Evolutionary conservation across 495 filamentous ascomycete species (phyloP), one percentile per base, ranked within the genome.

Genomic region (Lindgomyces ingoldianus): DNA sequence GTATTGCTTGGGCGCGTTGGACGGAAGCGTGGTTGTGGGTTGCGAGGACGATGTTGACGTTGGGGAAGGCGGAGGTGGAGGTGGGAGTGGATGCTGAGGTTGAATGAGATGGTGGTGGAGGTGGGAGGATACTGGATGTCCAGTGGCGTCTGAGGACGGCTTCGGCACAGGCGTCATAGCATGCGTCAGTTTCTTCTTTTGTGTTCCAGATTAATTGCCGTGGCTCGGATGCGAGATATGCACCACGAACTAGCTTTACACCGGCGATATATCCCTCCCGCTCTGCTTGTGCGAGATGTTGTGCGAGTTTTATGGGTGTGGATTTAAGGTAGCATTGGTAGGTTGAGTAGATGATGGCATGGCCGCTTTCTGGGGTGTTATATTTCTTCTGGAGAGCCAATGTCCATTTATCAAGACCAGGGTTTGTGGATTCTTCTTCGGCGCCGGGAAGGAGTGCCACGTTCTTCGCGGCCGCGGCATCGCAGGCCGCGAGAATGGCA

Each of bases 1-100:
- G 81, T 25, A 90, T 74, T 0, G 77, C 76, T 45, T 89, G 85
- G 1, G 90, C 90, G 70, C 85, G 87, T 30, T 80, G 76, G 11
- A 96, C 88, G 12, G 91, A 91, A 21, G 84, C 85, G n/a, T 82
- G 84, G 75, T 97, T 98, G 77, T 98, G 94, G n/a, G 89, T 89
- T 30, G 93, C 94, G 33, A 98, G 83, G 42, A 96, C 85, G 30
- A 95, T 76, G 67, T 85, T 83, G 25, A 90, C 81, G 2, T 78
- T 71, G 0, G 90, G 89, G 63, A 91, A 88, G n/a, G n/a, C n/a
- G n/a, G n/a, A n/a, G n/a, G n/a, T n/a, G n/a, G n/a, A n/a, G n/a
- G n/a, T n/a, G n/a, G n/a, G n/a, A n/a, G n/a, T n/a, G n/a, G n/a
- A n/a, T n/a, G n/a, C n/a, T n/a, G n/a, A n/a, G n/a, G n/a, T n/a